Conservation (phyloP, 2,329 filamentous ascomycete genomes). For the Diaporthe caulivora region DNA sequence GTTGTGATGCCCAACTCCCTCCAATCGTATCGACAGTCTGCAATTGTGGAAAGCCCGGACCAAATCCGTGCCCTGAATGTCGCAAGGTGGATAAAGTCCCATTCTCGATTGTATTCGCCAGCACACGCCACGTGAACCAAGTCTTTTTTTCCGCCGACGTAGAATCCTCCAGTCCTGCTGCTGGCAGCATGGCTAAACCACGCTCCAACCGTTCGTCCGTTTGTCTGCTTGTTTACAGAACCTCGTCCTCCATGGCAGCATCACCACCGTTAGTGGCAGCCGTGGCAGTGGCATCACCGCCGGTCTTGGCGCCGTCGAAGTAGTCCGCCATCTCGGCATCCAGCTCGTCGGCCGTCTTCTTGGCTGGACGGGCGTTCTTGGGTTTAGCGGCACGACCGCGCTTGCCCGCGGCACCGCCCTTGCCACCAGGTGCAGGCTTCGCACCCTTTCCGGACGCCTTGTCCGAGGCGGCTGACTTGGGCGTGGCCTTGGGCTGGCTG, state of each 20-base stretch:
- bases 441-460: conserved; percentile 71
- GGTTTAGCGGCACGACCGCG: conserved; percentile 60
- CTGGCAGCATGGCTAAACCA: not conserved
- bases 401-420: conserved; percentile 59
- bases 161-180: not conserved
- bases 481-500: conserved; percentile 78
- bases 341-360: conserved; percentile 96
- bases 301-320: conserved; percentile 69
- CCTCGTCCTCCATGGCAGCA: conserved; percentile 76
- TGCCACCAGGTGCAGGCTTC: conserved; percentile 57
- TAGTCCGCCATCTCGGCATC: conserved; percentile 99
- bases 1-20: conserved; percentile 19
- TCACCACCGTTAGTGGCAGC: conserved; percentile 62
- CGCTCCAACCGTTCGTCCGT: not conserved
- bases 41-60: conserved; percentile 28
- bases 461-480: conserved; percentile 82
- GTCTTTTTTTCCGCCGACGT: not conserved
- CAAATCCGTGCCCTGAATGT: conserved; percentile 14
- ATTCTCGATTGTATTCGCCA: not conserved
- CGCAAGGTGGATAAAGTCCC: not conserved
- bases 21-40: not conserved
- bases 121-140: not conserved
- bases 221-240: conserved; percentile 55
- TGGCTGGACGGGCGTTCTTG: conserved; percentile 73
- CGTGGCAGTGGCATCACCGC: conserved; percentile 60